Evolutionary conservation across 2,329 filamentous ascomycete genomes (phyloP), one percentile per base, ranked within the genome.

Genomic region (Fusarium sp.): DNA sequence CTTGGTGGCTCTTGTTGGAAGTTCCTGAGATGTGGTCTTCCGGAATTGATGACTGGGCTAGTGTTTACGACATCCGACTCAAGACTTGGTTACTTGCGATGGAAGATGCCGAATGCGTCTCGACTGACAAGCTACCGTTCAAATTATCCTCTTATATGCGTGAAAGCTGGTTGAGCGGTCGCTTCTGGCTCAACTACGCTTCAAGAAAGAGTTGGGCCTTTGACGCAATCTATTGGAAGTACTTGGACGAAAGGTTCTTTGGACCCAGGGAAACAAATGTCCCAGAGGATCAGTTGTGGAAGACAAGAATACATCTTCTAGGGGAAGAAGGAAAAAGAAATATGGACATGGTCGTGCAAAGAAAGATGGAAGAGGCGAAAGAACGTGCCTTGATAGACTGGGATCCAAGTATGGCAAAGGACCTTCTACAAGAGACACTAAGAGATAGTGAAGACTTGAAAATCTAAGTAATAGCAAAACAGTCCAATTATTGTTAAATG

Each of bases 1-100:
- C 84, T 1, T 85, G 82, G 82, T 85, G 82, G 83, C 76, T 86
- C 2, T 73, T 84, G 0, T 63, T 84, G 2, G 72, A 81, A 4
- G 37, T 50, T 11, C 74, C 79, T 2, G 82, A 84, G 54, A 71
- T 69, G 37, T 84, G 83, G 81, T 9, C 58, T 3, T 47, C 30
- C 2, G 82, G 80, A 1, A 73, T 82, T 20, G 70, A 75, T 1
- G 65, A 74, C 3, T 85, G 81, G 79, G 71, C 58, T 6, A 62
- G 65, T 10, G 43, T 57, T 4, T 85, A 84, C 63, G 79, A 80
- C 27, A 30, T 6, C 4, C 80, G 80, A 0, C 68, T 85, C 0
- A 15, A 77, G n/a, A 82, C 76, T 3, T 86, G 80, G 70, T 66
- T 86, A 0, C 35, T 45, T 1, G 80, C 76, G 0, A 67, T 86